A percentile compares a stretch with the other conserved stretches of the same genome.
Conservation (phyloP, 2,329 filamentous ascomycete species). For the Fonsecaea monophora region DNA sequence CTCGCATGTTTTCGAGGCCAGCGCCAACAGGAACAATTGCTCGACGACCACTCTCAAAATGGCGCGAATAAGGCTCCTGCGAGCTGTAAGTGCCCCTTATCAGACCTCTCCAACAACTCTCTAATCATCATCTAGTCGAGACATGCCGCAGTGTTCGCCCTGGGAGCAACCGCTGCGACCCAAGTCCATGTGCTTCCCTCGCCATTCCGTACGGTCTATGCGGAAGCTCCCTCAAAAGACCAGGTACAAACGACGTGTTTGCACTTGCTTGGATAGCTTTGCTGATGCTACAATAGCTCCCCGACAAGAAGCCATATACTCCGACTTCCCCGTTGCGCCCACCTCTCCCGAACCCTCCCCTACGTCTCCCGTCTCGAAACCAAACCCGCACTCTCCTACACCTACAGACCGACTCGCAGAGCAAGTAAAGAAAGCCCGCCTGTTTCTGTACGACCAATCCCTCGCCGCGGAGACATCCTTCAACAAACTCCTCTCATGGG, state of each 20-base stretch:
- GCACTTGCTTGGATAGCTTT: not conserved
- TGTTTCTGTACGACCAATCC: conserved; percentile 79
- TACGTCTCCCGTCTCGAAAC: conserved; percentile 28
- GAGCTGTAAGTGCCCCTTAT: conserved; percentile 31
- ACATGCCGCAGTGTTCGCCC: conserved; percentile 32
- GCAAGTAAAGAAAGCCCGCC: conserved; percentile 78
- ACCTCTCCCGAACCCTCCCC: conserved; percentile 29
- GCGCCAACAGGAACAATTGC: conserved; percentile 2
- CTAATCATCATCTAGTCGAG: conserved; percentile 29
- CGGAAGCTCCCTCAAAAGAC: conserved; percentile 50
- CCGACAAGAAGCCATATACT: conserved; percentile 52
- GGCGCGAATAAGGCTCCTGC: conserved; percentile 32
- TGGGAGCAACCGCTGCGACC: conserved; percentile 35
- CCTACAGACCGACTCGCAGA: conserved; percentile 88
- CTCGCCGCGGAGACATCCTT: conserved; percentile 78
- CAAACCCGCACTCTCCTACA: conserved; percentile 61
- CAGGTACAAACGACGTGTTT: conserved; percentile 38
- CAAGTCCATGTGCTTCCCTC: conserved; percentile 43
- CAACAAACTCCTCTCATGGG: conserved; percentile 79
- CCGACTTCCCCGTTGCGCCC: conserved; percentile 36
- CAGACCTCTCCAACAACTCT: not conserved
- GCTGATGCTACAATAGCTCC: conserved; percentile 35
- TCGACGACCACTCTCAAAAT: conserved; percentile 25
- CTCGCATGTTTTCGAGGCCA: conserved; percentile 3
- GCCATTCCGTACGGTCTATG: conserved; percentile 49